Percentiles rank a stretch among this genome's conserved stretches.
Conservation (phyloP, 148 eudicot genomes). For the Bassia scoparia region DNA sequence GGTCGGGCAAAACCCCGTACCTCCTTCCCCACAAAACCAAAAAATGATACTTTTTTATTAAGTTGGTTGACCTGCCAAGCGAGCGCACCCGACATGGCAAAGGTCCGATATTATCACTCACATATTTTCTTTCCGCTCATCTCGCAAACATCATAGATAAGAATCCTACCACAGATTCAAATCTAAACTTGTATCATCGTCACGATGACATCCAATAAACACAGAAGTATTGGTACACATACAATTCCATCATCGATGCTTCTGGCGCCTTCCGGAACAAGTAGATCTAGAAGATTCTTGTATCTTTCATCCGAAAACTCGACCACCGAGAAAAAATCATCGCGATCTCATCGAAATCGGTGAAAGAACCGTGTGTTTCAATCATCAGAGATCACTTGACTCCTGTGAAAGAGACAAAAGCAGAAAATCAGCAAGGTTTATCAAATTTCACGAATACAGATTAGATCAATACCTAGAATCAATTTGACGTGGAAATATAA, state of each 20-base stretch:
- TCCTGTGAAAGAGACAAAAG: too few species aligned
- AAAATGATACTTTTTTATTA: constrained; percentile 15
- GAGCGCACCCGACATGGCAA: constrained; percentile 41
- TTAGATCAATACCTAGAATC: too few species aligned
- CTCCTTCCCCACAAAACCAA: constrained; percentile 25
- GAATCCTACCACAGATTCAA: constrained; percentile 15
- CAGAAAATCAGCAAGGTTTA: too few species aligned
- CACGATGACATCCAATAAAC: background rate
- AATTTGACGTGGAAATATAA: too few species aligned
- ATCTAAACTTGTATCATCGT: constrained; percentile 1
- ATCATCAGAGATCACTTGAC: too few species aligned
- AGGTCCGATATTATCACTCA: constrained; percentile 24
- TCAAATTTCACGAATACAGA: too few species aligned
- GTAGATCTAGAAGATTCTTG: background rate
- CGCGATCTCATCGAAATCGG: too few species aligned
- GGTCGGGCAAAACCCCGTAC: constrained; percentile 32
- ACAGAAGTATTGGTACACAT: background rate
- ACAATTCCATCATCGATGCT: background rate
- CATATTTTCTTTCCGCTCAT: background rate
- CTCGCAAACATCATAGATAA: background rate
- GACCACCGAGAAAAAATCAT: too few species aligned
- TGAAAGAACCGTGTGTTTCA: too few species aligned
- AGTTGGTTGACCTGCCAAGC: constrained; percentile 35
- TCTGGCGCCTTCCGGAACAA: background rate
- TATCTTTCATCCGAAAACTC: background rate